Evolutionary conservation across 306 rosid species (phyloP).

Genomic region (Cyclanthera cordifolia): DNA sequence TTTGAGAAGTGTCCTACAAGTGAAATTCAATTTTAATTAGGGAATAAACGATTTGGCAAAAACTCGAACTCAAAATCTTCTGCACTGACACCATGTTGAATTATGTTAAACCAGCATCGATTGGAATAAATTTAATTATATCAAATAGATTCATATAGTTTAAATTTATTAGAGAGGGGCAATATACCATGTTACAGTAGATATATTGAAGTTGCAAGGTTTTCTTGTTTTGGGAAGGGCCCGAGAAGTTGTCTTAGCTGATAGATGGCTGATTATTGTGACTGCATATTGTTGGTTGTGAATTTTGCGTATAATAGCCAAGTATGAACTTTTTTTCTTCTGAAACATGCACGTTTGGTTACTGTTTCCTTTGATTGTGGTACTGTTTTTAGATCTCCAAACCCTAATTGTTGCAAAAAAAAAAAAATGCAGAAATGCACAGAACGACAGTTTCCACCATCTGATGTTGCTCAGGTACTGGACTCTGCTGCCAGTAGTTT

Average conservation of each 20-base stretch:
- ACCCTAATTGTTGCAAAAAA: conserved; percentile 17
- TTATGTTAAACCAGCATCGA: no score
- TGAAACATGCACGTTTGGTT: background rate
- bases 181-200: background rate
- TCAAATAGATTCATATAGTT: background rate
- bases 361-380: background rate
- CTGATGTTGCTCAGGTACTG: conserved; percentile 70
- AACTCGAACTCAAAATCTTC: no score
- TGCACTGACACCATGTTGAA: no score
- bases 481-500: conserved; percentile 70
- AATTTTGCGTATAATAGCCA: background rate
- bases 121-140: no score
- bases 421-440: conserved; percentile 70
- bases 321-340: background rate
- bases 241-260: background rate
- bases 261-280: background rate
- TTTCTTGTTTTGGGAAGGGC: background rate
- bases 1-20: no score
- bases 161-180: background rate
- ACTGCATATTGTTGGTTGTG: background rate
- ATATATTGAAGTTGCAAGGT: background rate
- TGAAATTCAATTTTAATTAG: no score
- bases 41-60: no score
- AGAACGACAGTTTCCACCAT: conserved; percentile 83
- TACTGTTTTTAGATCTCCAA: background rate